phyloP scores from a whole-genome alignment of 75 land plant genomes.

The Cunninghamia lanceolata region DNA sequence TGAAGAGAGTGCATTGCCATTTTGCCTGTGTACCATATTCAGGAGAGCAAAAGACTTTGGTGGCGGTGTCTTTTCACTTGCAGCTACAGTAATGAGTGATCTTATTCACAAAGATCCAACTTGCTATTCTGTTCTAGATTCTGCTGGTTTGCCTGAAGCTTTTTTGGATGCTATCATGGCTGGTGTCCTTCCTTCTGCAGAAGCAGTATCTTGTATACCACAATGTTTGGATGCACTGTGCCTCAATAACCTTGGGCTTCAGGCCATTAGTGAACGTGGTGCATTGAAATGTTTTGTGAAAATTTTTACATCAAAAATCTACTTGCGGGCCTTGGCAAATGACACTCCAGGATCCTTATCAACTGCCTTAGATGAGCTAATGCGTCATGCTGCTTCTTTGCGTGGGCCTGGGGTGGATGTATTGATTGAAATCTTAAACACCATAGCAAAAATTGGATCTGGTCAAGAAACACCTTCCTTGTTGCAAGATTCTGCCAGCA shows the following conservation, averaged over 20 bases:
- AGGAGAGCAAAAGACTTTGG: conserved; percentile 90
- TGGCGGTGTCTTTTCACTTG: conserved; percentile 92
- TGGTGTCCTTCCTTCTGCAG: conserved; percentile 85
- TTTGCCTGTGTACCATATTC: conserved; percentile 76
- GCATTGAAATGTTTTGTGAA: conserved; percentile 89
- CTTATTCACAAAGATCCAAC: conserved; percentile 98
- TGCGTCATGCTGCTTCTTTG: conserved; percentile 90
- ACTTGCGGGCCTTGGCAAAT: conserved; percentile 63
- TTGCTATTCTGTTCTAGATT: conserved; percentile 79
- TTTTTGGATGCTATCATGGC: conserved; percentile 81
- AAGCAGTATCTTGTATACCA: conserved; percentile 87
- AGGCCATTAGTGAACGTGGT: conserved; percentile 80
- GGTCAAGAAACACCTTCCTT: conserved; percentile 28
- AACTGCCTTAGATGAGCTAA: conserved; percentile 86
- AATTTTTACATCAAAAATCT: conserved; percentile 79
- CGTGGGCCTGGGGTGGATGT: conserved; percentile 88
- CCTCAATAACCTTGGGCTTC: conserved; percentile 79
- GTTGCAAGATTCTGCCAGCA: conserved; percentile 25
- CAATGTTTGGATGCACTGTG: conserved; percentile 92
- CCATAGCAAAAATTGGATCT: conserved; percentile 62
- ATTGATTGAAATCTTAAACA: conserved; percentile 80
- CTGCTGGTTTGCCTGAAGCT: conserved; percentile 81
- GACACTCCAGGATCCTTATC: conserved; percentile 80
- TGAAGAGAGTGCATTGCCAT: conserved; percentile 80
- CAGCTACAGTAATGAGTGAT: conserved; percentile 97